phyloP scores from a whole-genome alignment of 2,329 filamentous ascomycete genomes.

The Cercospora zeae-maydis region DNA sequence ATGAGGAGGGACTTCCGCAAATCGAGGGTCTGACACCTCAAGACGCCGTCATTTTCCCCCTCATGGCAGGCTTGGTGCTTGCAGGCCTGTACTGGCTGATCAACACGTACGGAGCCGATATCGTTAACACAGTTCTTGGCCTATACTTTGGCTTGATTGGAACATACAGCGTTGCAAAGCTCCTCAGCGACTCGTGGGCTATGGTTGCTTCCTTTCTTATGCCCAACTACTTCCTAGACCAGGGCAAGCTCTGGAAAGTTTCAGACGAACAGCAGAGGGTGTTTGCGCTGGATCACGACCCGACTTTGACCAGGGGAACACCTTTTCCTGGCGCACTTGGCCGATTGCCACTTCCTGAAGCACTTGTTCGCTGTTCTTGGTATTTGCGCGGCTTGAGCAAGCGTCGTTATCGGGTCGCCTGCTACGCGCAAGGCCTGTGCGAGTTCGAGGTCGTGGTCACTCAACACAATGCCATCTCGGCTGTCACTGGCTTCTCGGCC shows the following conservation, averaged over 20 bases:
- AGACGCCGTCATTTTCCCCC: slow-evolving; percentile 80
- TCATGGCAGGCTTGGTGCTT: slow-evolving; percentile 70
- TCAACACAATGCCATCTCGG: slow-evolving; percentile 53
- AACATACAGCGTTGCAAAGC: slow-evolving; percentile 68
- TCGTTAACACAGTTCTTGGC: slow-evolving; percentile 78
- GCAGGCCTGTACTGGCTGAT: slow-evolving; percentile 81
- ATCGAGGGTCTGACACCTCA: slow-evolving; percentile 68
- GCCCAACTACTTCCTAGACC: slow-evolving; percentile 62
- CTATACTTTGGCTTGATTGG: slow-evolving; percentile 80
- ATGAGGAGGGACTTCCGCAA: slow-evolving; percentile 52
- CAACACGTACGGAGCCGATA: slow-evolving; percentile 77
- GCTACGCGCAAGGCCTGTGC: slow-evolving; percentile 47
- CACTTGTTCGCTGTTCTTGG: slow-evolving; percentile 46
- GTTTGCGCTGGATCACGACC: slow-evolving; percentile 17
- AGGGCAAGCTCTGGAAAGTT: slow-evolving; percentile 51
- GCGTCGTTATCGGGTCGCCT: slow-evolving; percentile 51
- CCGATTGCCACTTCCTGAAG: slow-evolving; percentile 44
- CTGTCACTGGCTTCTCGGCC: slow-evolving; percentile 53
- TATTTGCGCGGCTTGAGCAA: slow-evolving; percentile 46
- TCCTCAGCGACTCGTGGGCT: slow-evolving; percentile 69
- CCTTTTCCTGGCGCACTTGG: slow-evolving; percentile 53
- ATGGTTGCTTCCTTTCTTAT: slow-evolving; percentile 66
- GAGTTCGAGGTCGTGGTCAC: slow-evolving; percentile 51
- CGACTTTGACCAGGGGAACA: slow-evolving; percentile 35
- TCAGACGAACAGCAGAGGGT: slow-evolving; percentile 36